Evolutionary conservation across 169 alveolate species (phyloP).

Genomic region (Plasmodium billcollinsi): DNA sequence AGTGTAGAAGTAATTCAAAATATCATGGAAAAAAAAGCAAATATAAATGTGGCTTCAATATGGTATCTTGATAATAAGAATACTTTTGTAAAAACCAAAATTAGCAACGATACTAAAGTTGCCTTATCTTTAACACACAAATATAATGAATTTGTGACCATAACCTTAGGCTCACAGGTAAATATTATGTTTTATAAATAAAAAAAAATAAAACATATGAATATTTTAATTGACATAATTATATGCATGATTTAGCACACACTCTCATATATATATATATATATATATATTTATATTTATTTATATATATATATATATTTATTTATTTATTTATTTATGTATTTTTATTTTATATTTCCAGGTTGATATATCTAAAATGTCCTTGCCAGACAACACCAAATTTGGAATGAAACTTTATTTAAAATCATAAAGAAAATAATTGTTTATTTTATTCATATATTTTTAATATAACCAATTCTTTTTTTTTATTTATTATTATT

Average conservation of each 20-base stretch:
- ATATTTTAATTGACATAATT: neutral
- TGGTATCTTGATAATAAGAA: constrained; percentile 58
- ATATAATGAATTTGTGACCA: constrained; percentile 47
- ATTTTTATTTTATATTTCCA: neutral
- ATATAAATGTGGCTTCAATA: constrained; percentile 50
- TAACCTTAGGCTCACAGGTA: constrained; percentile 62
- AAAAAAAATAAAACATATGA: neutral
- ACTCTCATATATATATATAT: neutral
- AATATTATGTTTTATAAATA: neutral
- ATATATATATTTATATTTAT: neutral
- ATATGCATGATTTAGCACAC: neutral
- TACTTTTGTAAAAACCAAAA: constrained; percentile 38
- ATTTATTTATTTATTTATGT: neutral
- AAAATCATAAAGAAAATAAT: constrained; percentile 17
- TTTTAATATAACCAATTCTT: neutral
- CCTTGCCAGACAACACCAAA: constrained; percentile 55
- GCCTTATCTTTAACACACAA: constrained; percentile 58
- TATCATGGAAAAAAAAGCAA: constrained; percentile 29
- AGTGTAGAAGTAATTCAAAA: constrained; percentile 52
- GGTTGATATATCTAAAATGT: constrained; percentile 57
- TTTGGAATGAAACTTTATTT: constrained; percentile 53
- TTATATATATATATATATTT: neutral
- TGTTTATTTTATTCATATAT: neutral
- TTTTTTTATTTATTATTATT: neutral
- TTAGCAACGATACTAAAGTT: constrained; percentile 57